A percentile compares a stretch with the other conserved stretches of the same genome.
These are phyloP conservation scores for Pseudogymnoascus sp. DNA, from an alignment of 2,329 filamentous ascomycete species.

Conservation along the genomic window DNA sequence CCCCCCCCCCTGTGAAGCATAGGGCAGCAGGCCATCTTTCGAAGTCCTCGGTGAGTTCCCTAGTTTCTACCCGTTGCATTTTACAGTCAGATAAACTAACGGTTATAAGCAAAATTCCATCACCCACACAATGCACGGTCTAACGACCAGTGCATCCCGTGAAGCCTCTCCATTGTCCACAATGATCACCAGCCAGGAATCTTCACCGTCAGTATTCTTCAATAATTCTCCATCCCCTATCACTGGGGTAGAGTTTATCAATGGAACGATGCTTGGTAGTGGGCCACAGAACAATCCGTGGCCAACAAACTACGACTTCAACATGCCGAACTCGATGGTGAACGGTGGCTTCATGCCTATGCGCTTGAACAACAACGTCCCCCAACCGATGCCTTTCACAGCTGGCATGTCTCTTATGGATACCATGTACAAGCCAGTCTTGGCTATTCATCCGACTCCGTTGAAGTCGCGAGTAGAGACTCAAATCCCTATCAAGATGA, in stretches of 20 bases:
- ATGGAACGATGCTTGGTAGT: constrained; percentile 24
- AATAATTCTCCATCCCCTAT: constrained; percentile 41
- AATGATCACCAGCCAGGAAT: constrained; percentile 42
- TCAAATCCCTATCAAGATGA: constrained; percentile 82
- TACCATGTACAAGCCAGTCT: constrained; percentile 30
- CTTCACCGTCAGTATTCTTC: constrained; percentile 42
- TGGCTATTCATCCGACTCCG: constrained; percentile 59
- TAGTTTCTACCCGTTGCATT: constrained; percentile 1
- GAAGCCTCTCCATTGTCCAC: constrained; percentile 48
- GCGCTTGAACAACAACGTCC: constrained; percentile 21
- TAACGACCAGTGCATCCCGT: constrained; percentile 38
- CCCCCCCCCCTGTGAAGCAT: too few species aligned
- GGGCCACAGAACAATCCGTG: constrained; percentile 27
- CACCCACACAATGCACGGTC: constrained; percentile 41
- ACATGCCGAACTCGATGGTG: constrained; percentile 15
- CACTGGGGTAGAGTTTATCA: constrained; percentile 33
- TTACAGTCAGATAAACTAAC: constrained; percentile 25
- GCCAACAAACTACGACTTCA: constrained; percentile 26
- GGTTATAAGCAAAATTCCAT: constrained; percentile 41
- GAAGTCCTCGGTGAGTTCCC: constrained; percentile 34
- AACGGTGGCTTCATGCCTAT: constrained; percentile 19
- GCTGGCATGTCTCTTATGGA: constrained; percentile 22
- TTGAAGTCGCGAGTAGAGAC: constrained; percentile 91
- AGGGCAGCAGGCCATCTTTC: constrained; percentile 32
- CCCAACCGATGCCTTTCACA: constrained; percentile 21